A percentile compares a stretch with the other conserved stretches of the same genome.
phyloP scores from a whole-genome alignment of 163 green algal species.

The Trebouxia gelatinosa region DNA sequence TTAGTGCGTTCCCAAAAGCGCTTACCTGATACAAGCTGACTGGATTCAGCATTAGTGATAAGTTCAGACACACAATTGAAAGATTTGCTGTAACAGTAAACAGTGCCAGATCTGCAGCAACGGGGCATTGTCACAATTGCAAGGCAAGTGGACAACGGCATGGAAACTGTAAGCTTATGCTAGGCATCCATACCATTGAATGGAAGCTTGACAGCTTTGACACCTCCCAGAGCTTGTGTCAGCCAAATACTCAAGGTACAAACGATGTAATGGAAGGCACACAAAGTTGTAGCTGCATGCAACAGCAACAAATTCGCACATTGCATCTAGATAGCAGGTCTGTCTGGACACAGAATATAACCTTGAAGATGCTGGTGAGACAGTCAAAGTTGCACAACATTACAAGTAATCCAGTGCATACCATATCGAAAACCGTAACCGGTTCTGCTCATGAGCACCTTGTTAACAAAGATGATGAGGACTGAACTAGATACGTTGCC shows the following conservation, averaged over 20 bases:
- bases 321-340: too few relatives aligned
- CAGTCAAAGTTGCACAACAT: neutral
- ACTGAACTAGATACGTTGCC: constrained; percentile 83
- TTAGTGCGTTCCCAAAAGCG: too few relatives aligned
- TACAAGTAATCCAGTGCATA: too few relatives aligned
- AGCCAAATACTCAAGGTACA: constrained; percentile 57
- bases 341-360: neutral
- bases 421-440: constrained; percentile 80
- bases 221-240: constrained; percentile 50
- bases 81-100: constrained; percentile 80
- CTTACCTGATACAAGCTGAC: constrained; percentile 92
- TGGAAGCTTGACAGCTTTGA: constrained; percentile 56
- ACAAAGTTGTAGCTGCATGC: constrained; percentile 79
- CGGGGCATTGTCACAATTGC: neutral
- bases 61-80: constrained; percentile 88
- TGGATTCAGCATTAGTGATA: constrained; percentile 88
- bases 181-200: constrained; percentile 38
- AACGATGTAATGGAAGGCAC: constrained; percentile 81
- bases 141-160: neutral
- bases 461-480: constrained; percentile 94
- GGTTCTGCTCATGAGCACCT: constrained; percentile 80
- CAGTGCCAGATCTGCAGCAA: constrained; percentile 67
- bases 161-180: neutral
- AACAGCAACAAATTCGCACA: neutral
- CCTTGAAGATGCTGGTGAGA: neutral